Evolutionary conservation across 495 filamentous ascomycete genomes (phyloP), one percentile per base, ranked within the genome.

Genomic region (Aspergillus ostianus): DNA sequence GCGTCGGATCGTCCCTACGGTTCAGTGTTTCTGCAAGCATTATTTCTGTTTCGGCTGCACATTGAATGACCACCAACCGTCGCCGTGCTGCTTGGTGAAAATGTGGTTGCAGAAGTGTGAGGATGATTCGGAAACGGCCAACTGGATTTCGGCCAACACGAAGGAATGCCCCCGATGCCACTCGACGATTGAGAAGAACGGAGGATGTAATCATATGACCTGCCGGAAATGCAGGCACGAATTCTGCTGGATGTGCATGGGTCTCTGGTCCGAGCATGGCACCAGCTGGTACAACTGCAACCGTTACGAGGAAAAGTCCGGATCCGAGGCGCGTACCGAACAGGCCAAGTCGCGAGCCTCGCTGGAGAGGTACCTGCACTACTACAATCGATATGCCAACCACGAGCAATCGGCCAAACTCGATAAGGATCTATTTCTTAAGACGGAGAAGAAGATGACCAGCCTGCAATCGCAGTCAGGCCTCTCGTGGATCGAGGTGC

Each of bases 201-300:
- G 94, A 18, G 94, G 94, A 6, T 98, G 94, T 76, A 98, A 98
- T 80, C 94, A 98, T 70, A 98, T 98, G 94, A 98, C 94, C 0
- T 98, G 94, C 73, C 85, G 94, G 49, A 98, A 98, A 74, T 98
- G 94, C 80, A 93, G 94, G 67, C 88, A 98, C 69, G 94, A 98
- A 72, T 98, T 98, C 68, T 98, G 94, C 79, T 98, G 94, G 94
- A 97, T 98, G 86, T 98, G 94, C 72, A 98, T 98, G 94, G 94
- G 94, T 0, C 78, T 96, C 9, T 98, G 94, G 94, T 92, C 91
- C 2, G 94, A 98, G 71, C 94, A 98, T 68, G 94, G 94, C 57
- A 98, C 94, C n/a, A 97, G 92, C 76, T 98, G 94, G 94, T 98
- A 98, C 76, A 98, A 96, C 71, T 98, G 94, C 83, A 98, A 95